These are phyloP conservation scores for Botryotinia narcissicola DNA, from an alignment of 2,329 filamentous ascomycete genomes.

Conservation along the genomic window DNA sequence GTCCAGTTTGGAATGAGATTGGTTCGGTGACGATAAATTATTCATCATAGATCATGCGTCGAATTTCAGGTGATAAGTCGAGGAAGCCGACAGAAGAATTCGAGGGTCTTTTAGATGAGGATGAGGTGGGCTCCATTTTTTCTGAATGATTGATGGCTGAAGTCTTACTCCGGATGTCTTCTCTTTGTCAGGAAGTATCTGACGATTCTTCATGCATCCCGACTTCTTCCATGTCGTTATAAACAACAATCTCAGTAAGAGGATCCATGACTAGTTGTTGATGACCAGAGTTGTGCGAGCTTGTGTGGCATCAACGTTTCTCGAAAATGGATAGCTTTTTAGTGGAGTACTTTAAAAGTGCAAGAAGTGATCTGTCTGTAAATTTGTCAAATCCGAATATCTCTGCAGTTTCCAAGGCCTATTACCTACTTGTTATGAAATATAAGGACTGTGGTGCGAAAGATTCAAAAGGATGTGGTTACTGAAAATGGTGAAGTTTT, in stretches of 20 bases:
- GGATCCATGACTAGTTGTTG: neutral
- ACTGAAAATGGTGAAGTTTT: neutral
- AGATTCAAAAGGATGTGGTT: neutral
- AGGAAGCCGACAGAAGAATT: neutral
- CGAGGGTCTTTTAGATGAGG: too few relatives aligned
- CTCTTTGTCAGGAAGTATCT: neutral
- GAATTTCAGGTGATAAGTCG: neutral
- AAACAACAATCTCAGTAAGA: neutral
- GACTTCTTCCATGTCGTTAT: neutral
- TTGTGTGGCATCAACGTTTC: neutral
- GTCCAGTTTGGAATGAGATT: neutral
- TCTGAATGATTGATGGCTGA: neutral
- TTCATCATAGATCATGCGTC: neutral
- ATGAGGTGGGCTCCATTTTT: neutral
- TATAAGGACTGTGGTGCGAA: neutral
- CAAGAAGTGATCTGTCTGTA: neutral
- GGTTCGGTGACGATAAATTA: neutral
- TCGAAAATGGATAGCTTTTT: neutral
- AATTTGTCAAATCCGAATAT: accelerated
- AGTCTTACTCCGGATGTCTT: neutral
- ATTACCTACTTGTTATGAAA: neutral
- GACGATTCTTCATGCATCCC: neutral
- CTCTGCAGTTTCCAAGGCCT: neutral
- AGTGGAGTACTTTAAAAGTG: neutral
- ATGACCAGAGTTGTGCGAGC: neutral